Conservation (phyloP, 306 rosid species). For the Mucuna pruriens region DNA sequence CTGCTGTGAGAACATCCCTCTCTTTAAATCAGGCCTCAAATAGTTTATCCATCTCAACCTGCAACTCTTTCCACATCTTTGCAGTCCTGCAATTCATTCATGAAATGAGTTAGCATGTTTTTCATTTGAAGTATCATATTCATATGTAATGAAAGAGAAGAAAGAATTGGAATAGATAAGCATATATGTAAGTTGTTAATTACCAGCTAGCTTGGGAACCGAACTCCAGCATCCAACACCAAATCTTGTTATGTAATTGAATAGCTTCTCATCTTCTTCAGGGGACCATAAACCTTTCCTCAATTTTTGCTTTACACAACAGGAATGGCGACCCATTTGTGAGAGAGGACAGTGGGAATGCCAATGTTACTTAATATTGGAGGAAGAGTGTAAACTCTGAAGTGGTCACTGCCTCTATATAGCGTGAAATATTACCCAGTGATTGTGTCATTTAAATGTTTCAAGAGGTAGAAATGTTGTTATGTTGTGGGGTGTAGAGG, state of each 20-base stretch:
- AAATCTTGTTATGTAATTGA: conserved; percentile 78
- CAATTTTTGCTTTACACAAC: conserved; percentile 75
- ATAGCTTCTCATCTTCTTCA: conserved; percentile 95
- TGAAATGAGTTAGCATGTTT: conserved; percentile 19
- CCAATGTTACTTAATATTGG: conserved; percentile 33
- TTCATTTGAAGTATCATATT: neutral
- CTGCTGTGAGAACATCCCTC: conserved; percentile 89
- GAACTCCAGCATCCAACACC: conserved; percentile 99
- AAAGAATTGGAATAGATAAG: neutral
- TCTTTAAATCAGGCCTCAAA: conserved; percentile 88
- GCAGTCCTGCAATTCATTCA: conserved; percentile 61
- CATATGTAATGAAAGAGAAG: neutral
- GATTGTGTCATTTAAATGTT: conserved; percentile 41
- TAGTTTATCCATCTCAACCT: conserved; percentile 95
- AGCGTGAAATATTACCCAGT: conserved; percentile 39
- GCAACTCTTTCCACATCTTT: conserved; percentile 95
- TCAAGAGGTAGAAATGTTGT: conserved; percentile 46
- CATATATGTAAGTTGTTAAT: neutral
- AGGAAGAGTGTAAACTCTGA: conserved; percentile 17
- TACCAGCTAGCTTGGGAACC: conserved; percentile 88
- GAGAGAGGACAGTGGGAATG: conserved; percentile 27
- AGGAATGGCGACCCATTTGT: conserved; percentile 91
- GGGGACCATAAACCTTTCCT: conserved; percentile 97
- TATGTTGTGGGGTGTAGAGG: conserved; percentile 44
- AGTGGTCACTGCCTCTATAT: conserved; percentile 42